These are phyloP conservation scores for Gamarada debralockiae DNA, from an alignment of 495 filamentous ascomycete species.

Conservation along the genomic window DNA sequence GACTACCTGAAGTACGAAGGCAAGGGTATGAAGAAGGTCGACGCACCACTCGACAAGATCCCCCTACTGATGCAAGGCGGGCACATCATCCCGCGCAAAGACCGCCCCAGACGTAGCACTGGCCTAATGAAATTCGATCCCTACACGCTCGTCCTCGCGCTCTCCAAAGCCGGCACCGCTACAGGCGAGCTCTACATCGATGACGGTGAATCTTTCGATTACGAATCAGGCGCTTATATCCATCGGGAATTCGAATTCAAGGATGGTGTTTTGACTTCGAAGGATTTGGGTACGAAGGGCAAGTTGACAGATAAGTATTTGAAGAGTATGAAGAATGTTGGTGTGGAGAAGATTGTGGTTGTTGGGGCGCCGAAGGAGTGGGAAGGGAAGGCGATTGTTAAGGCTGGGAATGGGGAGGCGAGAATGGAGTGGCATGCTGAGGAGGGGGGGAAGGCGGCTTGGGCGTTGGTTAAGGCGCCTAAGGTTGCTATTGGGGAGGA, in stretches of 20 bases:
- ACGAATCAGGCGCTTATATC: slow-evolving; percentile 78
- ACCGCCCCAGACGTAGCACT: slow-evolving; percentile 77
- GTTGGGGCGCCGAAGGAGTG: slow-evolving; percentile 72
- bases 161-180: slow-evolving; percentile 67
- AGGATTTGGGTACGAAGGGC: slow-evolving; percentile 48
- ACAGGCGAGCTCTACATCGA: slow-evolving; percentile 86
- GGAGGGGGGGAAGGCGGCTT: slow-evolving; percentile 60
- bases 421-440: slow-evolving; percentile 59
- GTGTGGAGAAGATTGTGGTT: slow-evolving; percentile 78
- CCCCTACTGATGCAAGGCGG: slow-evolving; percentile 90
- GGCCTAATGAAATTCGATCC: slow-evolving; percentile 92
- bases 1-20: slow-evolving; percentile 72
- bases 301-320: slow-evolving; percentile 69
- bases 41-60: slow-evolving; percentile 77
- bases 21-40: slow-evolving; percentile 62
- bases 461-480: slow-evolving; percentile 78
- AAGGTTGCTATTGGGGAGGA: slow-evolving; percentile 70
- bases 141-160: slow-evolving; percentile 80
- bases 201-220: slow-evolving; percentile 91
- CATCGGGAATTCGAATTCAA: slow-evolving; percentile 70
- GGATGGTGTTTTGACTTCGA: slow-evolving; percentile 49
- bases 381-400: slow-evolving; percentile 63
- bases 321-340: slow-evolving; percentile 70
- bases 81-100: slow-evolving; percentile 85
- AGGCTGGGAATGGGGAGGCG: slow-evolving; percentile 55